phyloP scores from a whole-genome alignment of 192 early-diverging fungal species.

The Coemansia sp. region DNA sequence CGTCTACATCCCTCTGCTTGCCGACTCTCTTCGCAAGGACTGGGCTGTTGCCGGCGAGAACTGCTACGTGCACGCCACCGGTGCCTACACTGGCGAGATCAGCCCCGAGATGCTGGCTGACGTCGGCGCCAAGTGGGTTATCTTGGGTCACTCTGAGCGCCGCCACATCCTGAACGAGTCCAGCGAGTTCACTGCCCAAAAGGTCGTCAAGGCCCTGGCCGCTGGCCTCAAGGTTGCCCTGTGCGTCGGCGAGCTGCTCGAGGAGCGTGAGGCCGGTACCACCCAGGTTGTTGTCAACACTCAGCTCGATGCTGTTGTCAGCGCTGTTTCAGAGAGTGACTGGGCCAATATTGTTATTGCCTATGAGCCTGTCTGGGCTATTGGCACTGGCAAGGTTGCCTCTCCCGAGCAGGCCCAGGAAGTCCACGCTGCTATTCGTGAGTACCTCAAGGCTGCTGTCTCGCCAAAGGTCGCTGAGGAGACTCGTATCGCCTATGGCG shows the following conservation, averaged over 20 bases:
- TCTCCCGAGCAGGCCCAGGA: slow-evolving; percentile 96
- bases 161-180: slow-evolving; percentile 89
- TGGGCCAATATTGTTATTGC: slow-evolving; percentile 97
- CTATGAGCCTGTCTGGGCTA: slow-evolving; percentile 99
- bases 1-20: slow-evolving; percentile 85
- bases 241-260: slow-evolving; percentile 95
- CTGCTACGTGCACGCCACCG: slow-evolving; percentile 80
- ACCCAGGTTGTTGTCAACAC: slow-evolving; percentile 87
- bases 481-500: slow-evolving; percentile 97
- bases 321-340: slow-evolving; percentile 67
- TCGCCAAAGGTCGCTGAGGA: slow-evolving; percentile 81
- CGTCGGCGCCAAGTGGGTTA: slow-evolving; percentile 91
- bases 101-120: slow-evolving; percentile 96
- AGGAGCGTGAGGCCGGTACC: slow-evolving; percentile 88
- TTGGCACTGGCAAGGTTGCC: slow-evolving; percentile 99
- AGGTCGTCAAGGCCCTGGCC: slow-evolving; percentile 85
- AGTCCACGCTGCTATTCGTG: slow-evolving; percentile 85
- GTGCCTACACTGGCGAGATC: slow-evolving; percentile 98
- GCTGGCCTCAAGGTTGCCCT: slow-evolving; percentile 91
- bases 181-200: slow-evolving; percentile 88
- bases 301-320: slow-evolving; percentile 87
- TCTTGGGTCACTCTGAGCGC: slow-evolving; percentile 99
- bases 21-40: slow-evolving; percentile 74
- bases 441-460: slow-evolving; percentile 85
- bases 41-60: slow-evolving; percentile 97